These are phyloP conservation scores for Zasmidium cellare DNA, from an alignment of 2,329 filamentous ascomycete species.

Conservation along the genomic window DNA sequence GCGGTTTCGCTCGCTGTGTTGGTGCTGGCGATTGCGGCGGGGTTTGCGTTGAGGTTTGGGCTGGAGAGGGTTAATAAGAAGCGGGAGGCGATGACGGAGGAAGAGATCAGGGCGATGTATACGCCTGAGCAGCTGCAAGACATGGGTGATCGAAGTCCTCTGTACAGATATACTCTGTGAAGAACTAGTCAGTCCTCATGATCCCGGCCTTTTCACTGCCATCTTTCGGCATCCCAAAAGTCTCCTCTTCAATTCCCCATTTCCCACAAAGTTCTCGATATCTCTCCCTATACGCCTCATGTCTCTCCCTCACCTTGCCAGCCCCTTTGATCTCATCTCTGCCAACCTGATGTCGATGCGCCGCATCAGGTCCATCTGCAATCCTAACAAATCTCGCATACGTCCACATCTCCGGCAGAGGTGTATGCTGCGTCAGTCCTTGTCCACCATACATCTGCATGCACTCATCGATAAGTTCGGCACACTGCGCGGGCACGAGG, in stretches of 20 bases:
- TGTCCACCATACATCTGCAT: slow-evolving; percentile 88
- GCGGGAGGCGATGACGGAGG: slow-evolving; percentile 34
- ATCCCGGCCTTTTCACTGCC: slow-evolving; percentile 28
- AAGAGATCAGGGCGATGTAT: slow-evolving; percentile 36
- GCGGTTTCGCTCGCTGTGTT: slow-evolving; percentile 19
- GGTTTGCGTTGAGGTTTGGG: slow-evolving; percentile 11
- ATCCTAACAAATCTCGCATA: slow-evolving; percentile 32
- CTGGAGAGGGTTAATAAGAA: slow-evolving; percentile 29
- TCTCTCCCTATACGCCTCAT: slow-evolving; percentile 61
- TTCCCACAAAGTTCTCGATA: slow-evolving; percentile 41
- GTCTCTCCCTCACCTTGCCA: slow-evolving; percentile 55
- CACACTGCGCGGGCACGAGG: slow-evolving; percentile 74
- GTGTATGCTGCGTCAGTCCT: slow-evolving; percentile 90
- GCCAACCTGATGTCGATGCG: slow-evolving; percentile 79
- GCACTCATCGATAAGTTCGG: slow-evolving; percentile 88
- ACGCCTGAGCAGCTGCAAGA: slow-evolving; percentile 37
- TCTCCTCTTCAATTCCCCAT: slow-evolving; percentile 63
- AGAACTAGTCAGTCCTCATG: slow-evolving; percentile 6
- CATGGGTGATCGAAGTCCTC: slow-evolving; percentile 41
- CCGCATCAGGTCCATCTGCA: slow-evolving; percentile 86
- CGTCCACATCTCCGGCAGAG: slow-evolving; percentile 62
- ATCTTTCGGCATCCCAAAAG: slow-evolving; percentile 50
- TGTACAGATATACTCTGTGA: slow-evolving; percentile 38
- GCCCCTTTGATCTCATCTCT: slow-evolving; percentile 74
- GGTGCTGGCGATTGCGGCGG: slow-evolving; percentile 26